Base-by-base conservation (phyloP, 768 basidiomycete species). In the Pulveroboletus sp. region DNA sequence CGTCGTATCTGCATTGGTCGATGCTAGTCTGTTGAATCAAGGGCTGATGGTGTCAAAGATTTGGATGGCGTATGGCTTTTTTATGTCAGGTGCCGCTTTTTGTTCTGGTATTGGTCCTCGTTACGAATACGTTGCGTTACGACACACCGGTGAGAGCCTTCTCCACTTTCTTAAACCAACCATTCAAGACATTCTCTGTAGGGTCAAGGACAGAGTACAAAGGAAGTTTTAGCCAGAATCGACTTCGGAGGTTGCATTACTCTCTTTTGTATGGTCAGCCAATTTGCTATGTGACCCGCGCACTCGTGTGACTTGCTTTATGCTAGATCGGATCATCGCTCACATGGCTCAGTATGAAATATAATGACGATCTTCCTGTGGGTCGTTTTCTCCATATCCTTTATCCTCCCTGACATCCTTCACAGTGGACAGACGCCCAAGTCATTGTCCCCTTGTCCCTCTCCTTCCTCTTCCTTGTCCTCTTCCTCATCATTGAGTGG, bases 221-320 rank as follows among this genome's bases (percentile, higher is more conserved):
- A 68, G 47, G 85, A 89, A 30, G 76, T 89, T 1, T 59, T 89
- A 12, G 86, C 80, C 60, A 77, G 88, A n/a, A 87, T 91, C 24
- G 89, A 91, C 62, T 90, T 87, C 57, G 80, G 79, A 5, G 89
- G 89, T 0, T 86, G 77, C 53, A 57, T 77, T 11, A 75, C 78
- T 1, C 74, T 89, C 33, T 66, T 90, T 37, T 62, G 76, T 21
- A 68, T 76, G 28, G 88, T 87, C 52, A 57, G 76, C 67, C 18
- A 1, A 10, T 10, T 38, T 17, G 1, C 3, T 24, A 30, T 24
- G 7, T 31, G 40, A 17, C 27, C 10, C 8, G 31, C 42, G 14
- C 40, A 33, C 21, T 35, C 15, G 1, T 24, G 1, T 36, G 38
- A 49, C 35, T 18, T 12, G 40, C 17, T 31, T 37, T 24, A 26